phyloP scores from a whole-genome alignment of 139 green algal species.

The Chlamydomonas asymmetrica region DNA sequence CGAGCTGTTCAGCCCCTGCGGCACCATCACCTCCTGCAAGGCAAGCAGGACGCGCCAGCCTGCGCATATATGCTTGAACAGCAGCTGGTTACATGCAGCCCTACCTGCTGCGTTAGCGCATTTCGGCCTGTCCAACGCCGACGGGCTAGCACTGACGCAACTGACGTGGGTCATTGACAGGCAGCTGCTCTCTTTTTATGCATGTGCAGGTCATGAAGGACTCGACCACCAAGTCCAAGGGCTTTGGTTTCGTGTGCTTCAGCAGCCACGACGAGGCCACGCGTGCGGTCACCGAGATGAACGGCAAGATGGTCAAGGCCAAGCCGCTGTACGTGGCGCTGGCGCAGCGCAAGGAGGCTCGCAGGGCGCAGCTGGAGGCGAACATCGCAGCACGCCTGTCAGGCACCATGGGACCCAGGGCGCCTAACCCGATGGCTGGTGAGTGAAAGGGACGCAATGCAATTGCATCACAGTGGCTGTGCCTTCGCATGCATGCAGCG shows the following conservation, averaged over 20 bases:
- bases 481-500: too few species aligned
- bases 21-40: slow-evolving; percentile 89
- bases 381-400: slow-evolving; percentile 58
- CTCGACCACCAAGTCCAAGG: slow-evolving; percentile 68
- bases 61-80: not conserved
- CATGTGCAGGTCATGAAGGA: slow-evolving; percentile 84
- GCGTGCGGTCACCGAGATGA: slow-evolving; percentile 84
- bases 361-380: slow-evolving; percentile 77
- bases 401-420: slow-evolving; percentile 29
- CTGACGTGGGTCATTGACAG: too few species aligned
- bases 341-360: slow-evolving; percentile 83
- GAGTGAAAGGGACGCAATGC: not conserved
- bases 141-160: too few species aligned
- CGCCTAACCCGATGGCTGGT: slow-evolving; percentile 35
- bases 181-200: too few species aligned
- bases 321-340: slow-evolving; percentile 93
- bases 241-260: slow-evolving; percentile 96
- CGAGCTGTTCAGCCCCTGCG: slow-evolving; percentile 58
- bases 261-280: slow-evolving; percentile 81
- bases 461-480: too few species aligned
- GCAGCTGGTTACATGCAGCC: too few species aligned
- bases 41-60: slow-evolving; percentile 17
- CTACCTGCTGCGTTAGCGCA: too few species aligned
- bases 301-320: slow-evolving; percentile 78
- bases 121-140: too few species aligned